phyloP scores from a whole-genome alignment of 1,284 basidiomycete species.

The Trichosporon sp. region DNA sequence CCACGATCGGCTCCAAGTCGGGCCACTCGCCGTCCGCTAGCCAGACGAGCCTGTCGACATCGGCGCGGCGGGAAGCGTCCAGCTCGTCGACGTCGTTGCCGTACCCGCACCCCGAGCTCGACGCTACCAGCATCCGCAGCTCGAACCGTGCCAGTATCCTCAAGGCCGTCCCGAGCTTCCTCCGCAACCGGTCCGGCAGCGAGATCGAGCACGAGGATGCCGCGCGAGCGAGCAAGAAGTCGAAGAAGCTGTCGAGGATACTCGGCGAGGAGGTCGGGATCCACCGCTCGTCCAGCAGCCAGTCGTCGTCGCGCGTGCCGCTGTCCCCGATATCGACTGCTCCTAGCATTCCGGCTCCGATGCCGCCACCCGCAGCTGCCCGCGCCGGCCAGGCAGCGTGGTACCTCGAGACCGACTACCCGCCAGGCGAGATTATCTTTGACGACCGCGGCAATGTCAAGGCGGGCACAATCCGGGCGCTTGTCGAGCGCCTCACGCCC shows the following conservation, averaged over 20 bases:
- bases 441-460: conserved; percentile 76
- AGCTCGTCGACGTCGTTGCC: conserved; percentile 36
- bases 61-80: conserved; percentile 19
- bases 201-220: conserved; percentile 12
- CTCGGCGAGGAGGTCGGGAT: conserved; percentile 61
- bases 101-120: conserved; percentile 30
- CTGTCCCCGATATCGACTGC: not conserved
- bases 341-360: conserved; percentile 5
- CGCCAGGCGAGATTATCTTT: conserved; percentile 71
- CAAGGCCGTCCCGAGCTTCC: conserved; percentile 32
- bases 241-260: conserved; percentile 63
- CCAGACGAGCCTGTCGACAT: conserved; percentile 21
- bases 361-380: conserved; percentile 7
- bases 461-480: conserved; percentile 76
- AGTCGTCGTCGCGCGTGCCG: not conserved
- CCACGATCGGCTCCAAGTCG: conserved; percentile 3
- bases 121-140: conserved; percentile 27
- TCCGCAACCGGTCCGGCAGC: conserved; percentile 27
- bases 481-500: conserved; percentile 83
- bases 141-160: conserved; percentile 36
- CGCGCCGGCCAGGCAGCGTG: conserved; percentile 58
- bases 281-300: conserved; percentile 4
- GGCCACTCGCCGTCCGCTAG: conserved; percentile 23
- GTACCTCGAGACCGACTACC: conserved; percentile 78
- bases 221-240: conserved; percentile 10